phyloP scores from a whole-genome alignment of 495 filamentous ascomycete genomes.

The Astrothelium subdiscretum region DNA sequence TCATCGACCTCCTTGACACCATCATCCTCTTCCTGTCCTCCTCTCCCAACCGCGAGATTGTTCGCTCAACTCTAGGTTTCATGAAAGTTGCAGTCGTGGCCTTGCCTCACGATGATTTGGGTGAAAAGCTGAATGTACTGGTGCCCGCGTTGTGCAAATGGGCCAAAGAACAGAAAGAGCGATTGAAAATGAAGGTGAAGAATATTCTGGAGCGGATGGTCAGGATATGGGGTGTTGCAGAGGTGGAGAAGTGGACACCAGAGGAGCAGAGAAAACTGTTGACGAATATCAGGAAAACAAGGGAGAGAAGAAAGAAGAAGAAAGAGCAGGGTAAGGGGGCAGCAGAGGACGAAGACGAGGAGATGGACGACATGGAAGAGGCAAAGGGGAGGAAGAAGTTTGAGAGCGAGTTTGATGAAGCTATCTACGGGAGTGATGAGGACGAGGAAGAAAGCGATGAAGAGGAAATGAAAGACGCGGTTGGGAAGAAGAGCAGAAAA shows the following conservation, averaged over 20 bases:
- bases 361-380: constrained; percentile 2
- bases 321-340: constrained; percentile 42
- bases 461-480: constrained; percentile 23
- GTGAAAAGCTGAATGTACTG: constrained; percentile 57
- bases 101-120: constrained; percentile 62
- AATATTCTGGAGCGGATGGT: constrained; percentile 91
- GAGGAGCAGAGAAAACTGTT: constrained; percentile 84
- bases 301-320: constrained; percentile 75
- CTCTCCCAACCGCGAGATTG: constrained; percentile 83
- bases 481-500: constrained; percentile 42
- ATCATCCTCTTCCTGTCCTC: constrained; percentile 89
- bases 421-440: constrained; percentile 73
- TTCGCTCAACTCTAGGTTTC: constrained; percentile 83
- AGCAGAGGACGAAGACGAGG: constrained; percentile 18
- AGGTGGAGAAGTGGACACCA: constrained; percentile 62
- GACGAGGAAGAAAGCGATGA: constrained; percentile 42
- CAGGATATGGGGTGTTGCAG: constrained; percentile 71
- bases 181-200: constrained; percentile 92
- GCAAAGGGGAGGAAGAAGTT: constrained; percentile 42
- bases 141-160: constrained; percentile 87
- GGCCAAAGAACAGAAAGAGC: constrained; percentile 95
- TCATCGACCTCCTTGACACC: constrained; percentile 75
- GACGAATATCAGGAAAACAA: constrained; percentile 83
- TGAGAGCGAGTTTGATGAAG: constrained; percentile 89
- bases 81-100: constrained; percentile 90